Percentiles rank a stretch among this genome's conserved stretches.
These are phyloP conservation scores for Fusarium sp. DNA, from an alignment of 2,329 filamentous ascomycete species.

Conservation along the genomic window DNA sequence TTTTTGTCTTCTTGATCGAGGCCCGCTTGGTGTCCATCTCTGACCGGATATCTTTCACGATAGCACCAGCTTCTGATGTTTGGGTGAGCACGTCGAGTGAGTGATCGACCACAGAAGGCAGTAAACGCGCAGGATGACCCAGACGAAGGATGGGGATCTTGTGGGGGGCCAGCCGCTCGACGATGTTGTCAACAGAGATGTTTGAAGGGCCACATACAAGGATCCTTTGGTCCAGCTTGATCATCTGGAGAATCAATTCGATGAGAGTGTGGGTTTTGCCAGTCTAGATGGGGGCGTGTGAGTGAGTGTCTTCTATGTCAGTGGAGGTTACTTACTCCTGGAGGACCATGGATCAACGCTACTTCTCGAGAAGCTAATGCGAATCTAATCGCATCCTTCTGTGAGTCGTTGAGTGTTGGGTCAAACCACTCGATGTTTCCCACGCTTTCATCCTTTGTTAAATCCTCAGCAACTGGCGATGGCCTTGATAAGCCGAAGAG, in stretches of 20 bases:
- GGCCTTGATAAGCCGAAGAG: constrained; percentile 70
- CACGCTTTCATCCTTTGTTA: constrained; percentile 55
- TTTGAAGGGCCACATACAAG: constrained; percentile 98
- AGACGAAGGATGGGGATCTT: constrained; percentile 89
- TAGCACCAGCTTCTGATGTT: constrained; percentile 87
- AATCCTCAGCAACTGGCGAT: constrained; percentile 57
- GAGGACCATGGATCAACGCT: constrained; percentile 92
- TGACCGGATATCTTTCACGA: constrained; percentile 88
- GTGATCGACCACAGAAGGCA: constrained; percentile 88
- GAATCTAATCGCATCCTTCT: constrained; percentile 80
- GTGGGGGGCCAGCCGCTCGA: constrained; percentile 87
- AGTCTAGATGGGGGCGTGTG: constrained; percentile 61
- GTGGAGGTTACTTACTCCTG: constrained; percentile 68
- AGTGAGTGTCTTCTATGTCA: background rate
- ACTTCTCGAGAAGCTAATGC: constrained; percentile 84
- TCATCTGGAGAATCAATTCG: constrained; percentile 91
- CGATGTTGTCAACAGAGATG: constrained; percentile 97
- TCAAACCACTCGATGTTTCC: constrained; percentile 69
- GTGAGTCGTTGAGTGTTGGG: constrained; percentile 70
- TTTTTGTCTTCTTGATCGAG: constrained; percentile 87
- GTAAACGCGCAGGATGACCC: constrained; percentile 89
- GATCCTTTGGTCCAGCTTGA: constrained; percentile 77
- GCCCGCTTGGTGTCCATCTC: constrained; percentile 95
- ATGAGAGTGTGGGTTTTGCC: constrained; percentile 98
- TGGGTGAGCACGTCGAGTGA: constrained; percentile 92